A percentile compares a stretch with the other conserved stretches of the same genome.
Evolutionary conservation across 495 filamentous ascomycete genomes (phyloP).

Genomic region (Polyplosphaeria fusca): DNA sequence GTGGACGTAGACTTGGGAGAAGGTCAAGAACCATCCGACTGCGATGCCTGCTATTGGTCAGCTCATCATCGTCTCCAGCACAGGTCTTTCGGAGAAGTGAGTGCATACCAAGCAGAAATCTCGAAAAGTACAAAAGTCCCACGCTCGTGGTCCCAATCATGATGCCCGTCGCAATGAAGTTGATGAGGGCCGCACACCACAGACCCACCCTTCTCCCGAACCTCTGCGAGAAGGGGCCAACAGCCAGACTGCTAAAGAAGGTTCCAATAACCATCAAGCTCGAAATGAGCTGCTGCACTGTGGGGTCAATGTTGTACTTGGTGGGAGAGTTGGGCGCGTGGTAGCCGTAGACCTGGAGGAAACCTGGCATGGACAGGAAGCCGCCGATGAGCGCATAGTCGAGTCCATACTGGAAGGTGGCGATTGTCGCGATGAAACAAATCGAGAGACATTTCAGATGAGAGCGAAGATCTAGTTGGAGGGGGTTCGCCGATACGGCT

Average conservation of each 20-base stretch:
- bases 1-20: slow-evolving; percentile 11
- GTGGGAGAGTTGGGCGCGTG: not conserved
- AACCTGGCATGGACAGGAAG: slow-evolving; percentile 11
- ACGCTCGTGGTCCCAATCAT: slow-evolving; percentile 18
- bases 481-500: slow-evolving; percentile 8
- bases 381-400: slow-evolving; percentile 11
- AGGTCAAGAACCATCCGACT: slow-evolving; percentile 13
- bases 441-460: slow-evolving; percentile 5
- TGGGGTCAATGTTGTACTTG: slow-evolving; percentile 11
- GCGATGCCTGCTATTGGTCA: slow-evolving; percentile 2
- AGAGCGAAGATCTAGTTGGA: slow-evolving; percentile 9
- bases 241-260: not conserved
- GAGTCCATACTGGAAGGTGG: slow-evolving; percentile 13
- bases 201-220: slow-evolving; percentile 7
- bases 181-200: slow-evolving; percentile 9
- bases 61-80: not conserved
- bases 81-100: no score
- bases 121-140: slow-evolving; percentile 9
- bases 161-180: slow-evolving; percentile 7
- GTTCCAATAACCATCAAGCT: slow-evolving; percentile 11
- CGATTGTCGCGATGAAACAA: slow-evolving; percentile 6
- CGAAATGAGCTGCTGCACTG: slow-evolving; percentile 10
- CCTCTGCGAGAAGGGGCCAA: slow-evolving; percentile 8
- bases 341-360: slow-evolving; percentile 12
- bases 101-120: slow-evolving; percentile 9